Base-by-base conservation (phyloP, 192 early-diverging fungal genomes). In the Chytriomyces sp. region DNA sequence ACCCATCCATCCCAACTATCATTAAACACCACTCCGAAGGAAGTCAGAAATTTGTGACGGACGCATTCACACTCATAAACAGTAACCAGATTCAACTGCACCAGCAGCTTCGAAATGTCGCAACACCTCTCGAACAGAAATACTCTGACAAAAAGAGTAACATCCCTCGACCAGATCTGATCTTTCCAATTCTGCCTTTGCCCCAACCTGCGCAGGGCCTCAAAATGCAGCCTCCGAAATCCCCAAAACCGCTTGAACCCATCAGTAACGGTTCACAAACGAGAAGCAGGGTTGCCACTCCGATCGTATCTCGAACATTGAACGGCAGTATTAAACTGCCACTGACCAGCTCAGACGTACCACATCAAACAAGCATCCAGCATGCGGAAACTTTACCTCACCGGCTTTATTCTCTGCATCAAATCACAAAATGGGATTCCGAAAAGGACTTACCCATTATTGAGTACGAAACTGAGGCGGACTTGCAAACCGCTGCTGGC, bases 1-100 rank as follows among this genome's bases (percentile, higher is more conserved):
- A 70, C 44, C 69, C 69, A 13, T 70, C 69, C 7, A 70, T 70
- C 18, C 69, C 69, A 53, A 70, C 23, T 3, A 50, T 70, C 13
- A 59, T 70, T 10, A 70, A 70, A 43, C 66, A 67, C 45, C 66
- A 67, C 23, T 43, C 20, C 20, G 66, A 20, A 10, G 69, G 69
- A 20, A 45, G n/a, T 7, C 69, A 70, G 9, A 50, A 57, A 43
- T 70, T 57, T 26, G 7, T 70, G 11, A 70, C 48, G 57, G 69
- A 70, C 6, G 69, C 50, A 8, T 70, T 70, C 28, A 45, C 69
- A 35, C 44, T 45, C 8, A 23, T 28, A n/a, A 70, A 57, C 69
- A 20, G 20, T 45, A 48, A 57, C 13, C 13, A 70, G 69, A 64
- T 11, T 28, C 62, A 20, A 20, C 66, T 11, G 24, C 43, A n/a